Conservation (phyloP, 495 filamentous ascomycete genomes). For the Penicillium lagena region DNA sequence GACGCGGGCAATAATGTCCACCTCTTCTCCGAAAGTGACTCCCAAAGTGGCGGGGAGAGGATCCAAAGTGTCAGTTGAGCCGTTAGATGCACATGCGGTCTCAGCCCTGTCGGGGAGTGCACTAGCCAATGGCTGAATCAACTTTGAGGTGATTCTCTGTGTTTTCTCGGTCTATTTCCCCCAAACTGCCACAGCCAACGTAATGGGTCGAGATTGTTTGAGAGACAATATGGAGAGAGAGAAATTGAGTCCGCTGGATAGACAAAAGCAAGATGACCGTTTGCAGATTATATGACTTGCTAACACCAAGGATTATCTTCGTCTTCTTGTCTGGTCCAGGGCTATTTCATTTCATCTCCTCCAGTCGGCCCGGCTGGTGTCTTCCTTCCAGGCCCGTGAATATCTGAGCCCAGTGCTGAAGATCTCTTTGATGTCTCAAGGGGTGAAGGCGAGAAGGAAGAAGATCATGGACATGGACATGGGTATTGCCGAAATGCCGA, state of each 20-base stretch:
- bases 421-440: not conserved
- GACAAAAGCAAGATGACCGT: no score
- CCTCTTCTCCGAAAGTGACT: no score
- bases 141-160: not conserved
- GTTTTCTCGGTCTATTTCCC: not conserved
- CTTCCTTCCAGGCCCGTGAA: constrained; percentile 1
- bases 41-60: no score
- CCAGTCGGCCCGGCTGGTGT: constrained; percentile 1
- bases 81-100: constrained; percentile 21
- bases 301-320: constrained; percentile 1
- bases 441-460: not conserved
- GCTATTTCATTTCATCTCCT: constrained; percentile 3
- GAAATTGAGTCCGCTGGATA: not conserved
- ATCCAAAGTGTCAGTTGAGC: constrained; percentile 3
- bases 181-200: no score
- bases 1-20: no score
- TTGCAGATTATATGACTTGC: not conserved
- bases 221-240: constrained; percentile 1
- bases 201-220: constrained; percentile 1
- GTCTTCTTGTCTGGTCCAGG: constrained; percentile 1
- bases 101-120: constrained; percentile 8
- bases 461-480: constrained; percentile 3
- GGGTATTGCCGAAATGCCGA: constrained; percentile 13
- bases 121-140: no score
- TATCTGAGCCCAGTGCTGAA: not conserved